Base-by-base conservation (phyloP, 2,329 filamentous ascomycete species). In the Colletotrichum falcatum region DNA sequence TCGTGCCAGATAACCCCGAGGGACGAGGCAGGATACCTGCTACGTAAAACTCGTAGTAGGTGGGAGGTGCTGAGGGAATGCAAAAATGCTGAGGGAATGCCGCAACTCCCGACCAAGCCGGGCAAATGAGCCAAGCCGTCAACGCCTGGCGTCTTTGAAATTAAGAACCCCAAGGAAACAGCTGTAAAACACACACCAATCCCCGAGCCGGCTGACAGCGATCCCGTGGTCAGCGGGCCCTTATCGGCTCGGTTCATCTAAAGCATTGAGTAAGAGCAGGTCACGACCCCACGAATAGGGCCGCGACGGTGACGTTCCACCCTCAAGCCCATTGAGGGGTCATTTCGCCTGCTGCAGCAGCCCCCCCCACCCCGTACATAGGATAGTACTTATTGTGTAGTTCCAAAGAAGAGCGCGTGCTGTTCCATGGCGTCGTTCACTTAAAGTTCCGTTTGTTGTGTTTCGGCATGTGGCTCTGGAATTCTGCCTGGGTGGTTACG, bases 281-380 rank as follows among this genome's bases (percentile, higher is more conserved):
- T 71, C 68, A 71, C 68, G 68, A 71, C 68, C 64, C 68, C 65
- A 54, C 58, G 64, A 30, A 63, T 53, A 54, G 49, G 51, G 26
- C 56, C 63, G 49, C 60, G 37, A 65, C 54, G 20, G 49, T 66
- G 66, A 66, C 55, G 62, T 70, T 70, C 55, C 12, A 14, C 20
- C 18, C 48, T 26, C 18, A 26, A 30, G 12, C 49, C 44, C 28
- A 56, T 54, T 51, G 67, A 67, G 64, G 35, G 64, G 64, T 67
- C 67, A 67, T 67, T 70, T 58, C 49, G 56, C 44, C 64, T 44
- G 37, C 51, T 48, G 55, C 55, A 8, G 37, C 51, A 48, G 55
- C 49, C 6, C 4, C 39, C 7, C 16, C 20, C 16, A 7, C 53
- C 53, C 53, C 53, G 33, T 55, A 23, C 39, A 37, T 55, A 20